Evolutionary conservation across 768 basidiomycete species (phyloP), one percentile per base, ranked within the genome.

Genomic region (Leccinellum luteum): DNA sequence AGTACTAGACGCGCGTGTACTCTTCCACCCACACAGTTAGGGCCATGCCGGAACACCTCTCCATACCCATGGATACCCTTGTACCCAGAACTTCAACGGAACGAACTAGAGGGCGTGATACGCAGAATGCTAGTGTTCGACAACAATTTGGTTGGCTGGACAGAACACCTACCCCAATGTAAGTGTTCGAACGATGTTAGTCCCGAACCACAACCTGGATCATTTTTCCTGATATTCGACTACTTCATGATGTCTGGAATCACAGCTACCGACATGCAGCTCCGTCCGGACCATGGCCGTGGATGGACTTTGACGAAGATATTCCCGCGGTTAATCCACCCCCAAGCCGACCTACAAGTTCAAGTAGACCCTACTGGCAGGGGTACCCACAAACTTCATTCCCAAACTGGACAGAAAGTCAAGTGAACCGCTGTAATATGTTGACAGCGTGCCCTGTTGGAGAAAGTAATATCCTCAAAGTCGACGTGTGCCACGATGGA

Each of bases 211-310:
- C 10, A 21, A 13, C 48, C 15, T 38, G 34, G 51, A 2, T 48
- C 23, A 31, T 47, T 48, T 45, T 25, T 12, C 28, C 44, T 54
- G 14, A 27, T 30, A 3, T 14, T 3, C 41, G 28, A 25, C 27
- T 17, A 47, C 38, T 57, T 12, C 21, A 49, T 49, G 35, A 3
- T 47, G n/a, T 48, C 38, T 41, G 38, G 30, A 8, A 45, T 30
- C n/a, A 44, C 48, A 72, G 71, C 25, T 67, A 76, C 51, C 67
- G 76, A 2, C 76, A 77, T 23, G 75, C 71, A 17, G 65, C 75
- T 14, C 76, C 76, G 3, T 74, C 72, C 4, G 76, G 76, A 6
- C 76, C 76, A 23, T 77, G 76, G 76, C 76, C 76, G 6, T 77
- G 74, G 68, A 71, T 78, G 62, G 76, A 78, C 59, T 67, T 77